Percentiles rank a stretch among this genome's conserved stretches.
phyloP scores from a whole-genome alignment of 2,329 filamentous ascomycete genomes.

The Cryoendolithus antarcticus region DNA sequence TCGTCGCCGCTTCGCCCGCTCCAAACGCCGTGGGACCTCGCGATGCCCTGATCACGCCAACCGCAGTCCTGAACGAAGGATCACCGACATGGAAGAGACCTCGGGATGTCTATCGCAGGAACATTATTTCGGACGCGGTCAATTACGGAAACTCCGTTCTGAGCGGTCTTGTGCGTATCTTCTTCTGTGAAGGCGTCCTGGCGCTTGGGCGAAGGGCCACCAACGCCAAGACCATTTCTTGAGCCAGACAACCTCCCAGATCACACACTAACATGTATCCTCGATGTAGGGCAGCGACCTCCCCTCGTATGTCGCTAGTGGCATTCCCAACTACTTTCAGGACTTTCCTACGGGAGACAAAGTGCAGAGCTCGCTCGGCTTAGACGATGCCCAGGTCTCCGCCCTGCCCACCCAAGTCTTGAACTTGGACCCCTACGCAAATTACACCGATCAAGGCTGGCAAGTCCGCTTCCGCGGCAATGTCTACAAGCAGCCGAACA shows the following conservation, averaged over 20 bases:
- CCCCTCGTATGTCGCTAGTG: conserved; percentile 49
- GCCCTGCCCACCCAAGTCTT: conserved; percentile 57
- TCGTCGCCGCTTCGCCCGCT: conserved; percentile 14
- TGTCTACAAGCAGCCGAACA: conserved; percentile 67
- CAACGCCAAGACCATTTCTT: no score
- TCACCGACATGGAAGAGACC: conserved; percentile 31
- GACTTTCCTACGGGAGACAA: conserved; percentile 46
- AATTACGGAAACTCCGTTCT: conserved; percentile 29
- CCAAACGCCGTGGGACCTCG: conserved; percentile 13
- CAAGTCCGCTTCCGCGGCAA: conserved; percentile 66
- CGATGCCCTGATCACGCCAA: conserved; percentile 38
- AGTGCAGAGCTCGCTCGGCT: conserved; percentile 49
- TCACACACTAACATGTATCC: no score
- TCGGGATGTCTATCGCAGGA: conserved; percentile 18
- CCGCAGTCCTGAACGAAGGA: conserved; percentile 29
- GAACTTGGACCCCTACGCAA: conserved; percentile 56
- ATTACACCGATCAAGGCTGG: conserved; percentile 69
- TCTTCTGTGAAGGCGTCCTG: no score
- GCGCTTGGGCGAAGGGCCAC: no score
- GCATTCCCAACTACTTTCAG: conserved; percentile 54
- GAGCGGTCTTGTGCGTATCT: conserved; percentile 25
- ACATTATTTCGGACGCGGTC: conserved; percentile 40
- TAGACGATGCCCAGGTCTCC: conserved; percentile 45
- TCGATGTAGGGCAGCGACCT: conserved; percentile 35
- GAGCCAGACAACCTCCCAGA: no score